Evolutionary conservation across 2,329 filamentous ascomycete genomes (phyloP), one percentile per base, ranked within the genome.

Genomic region (Leptosphaerulina australis): DNA sequence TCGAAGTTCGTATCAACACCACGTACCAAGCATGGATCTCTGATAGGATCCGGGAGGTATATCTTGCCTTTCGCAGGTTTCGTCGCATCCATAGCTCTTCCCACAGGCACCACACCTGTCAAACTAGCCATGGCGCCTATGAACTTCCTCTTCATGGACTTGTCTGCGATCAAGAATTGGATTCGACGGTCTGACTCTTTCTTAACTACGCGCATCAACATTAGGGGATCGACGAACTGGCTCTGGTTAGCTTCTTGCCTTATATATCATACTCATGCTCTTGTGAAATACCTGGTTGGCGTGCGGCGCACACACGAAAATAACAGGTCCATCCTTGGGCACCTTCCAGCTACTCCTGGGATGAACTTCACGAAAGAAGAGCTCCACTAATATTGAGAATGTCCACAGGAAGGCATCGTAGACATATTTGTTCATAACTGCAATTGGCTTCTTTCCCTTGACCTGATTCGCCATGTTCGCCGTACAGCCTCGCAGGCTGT

Each of bases 361-460:
- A 71, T 97, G 92, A 12, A 99, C 91, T 76, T 99, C 94, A 62
- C 94, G 88, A 79, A 99, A 99, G 83, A 99, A 99, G 61, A 97
- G 85, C 74, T 99, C 94, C 59, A 95, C 86, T 43, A 97, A 81
- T 58, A 97, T 83, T 31, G 87, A 88, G 70, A 91, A 88, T 38
- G 81, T 81, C 81, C 88, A 91, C 24, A 92, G 79, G 67, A 91
- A 88, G 51, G 86, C 79, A 76, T 92, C 88, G 72, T 92, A 92
- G 59, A 87, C 86, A 80, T 83, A 88, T 61, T 83, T 81, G 64
- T 84, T 85, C 85, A 89, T 88, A 43, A 84, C 50, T 20, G 67
- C 70, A 44, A 70, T 64, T 34, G 66, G 59, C 57, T 69, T 70
- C 53, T 69, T 69, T 63, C 63, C 63, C 56, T 63, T 53, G 3